Evolutionary conservation across 78 protist genomes (phyloP), one percentile per base, ranked within the genome.

Genomic region (Cyanophora paradoxa): DNA sequence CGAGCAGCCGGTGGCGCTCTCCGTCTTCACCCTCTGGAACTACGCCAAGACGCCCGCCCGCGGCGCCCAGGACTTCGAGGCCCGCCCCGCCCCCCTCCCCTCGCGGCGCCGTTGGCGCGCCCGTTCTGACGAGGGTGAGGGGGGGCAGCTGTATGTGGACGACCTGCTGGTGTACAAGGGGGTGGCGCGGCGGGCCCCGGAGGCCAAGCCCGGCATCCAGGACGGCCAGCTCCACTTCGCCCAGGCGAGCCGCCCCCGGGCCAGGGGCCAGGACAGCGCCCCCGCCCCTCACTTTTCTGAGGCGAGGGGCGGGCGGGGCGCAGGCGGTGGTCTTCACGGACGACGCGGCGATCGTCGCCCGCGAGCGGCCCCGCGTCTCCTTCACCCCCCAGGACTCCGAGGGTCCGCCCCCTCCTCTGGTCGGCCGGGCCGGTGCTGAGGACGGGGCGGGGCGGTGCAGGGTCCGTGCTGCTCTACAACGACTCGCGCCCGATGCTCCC

Each of bases 1-100:
- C 71, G 36, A 65, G n/a, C 54, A 11, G 71, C 71, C 71, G 28
- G 46, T 31, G 7, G 13, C 33, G 40, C 40, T 71, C 46, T 4
- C 31, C 1, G 6, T 8, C 17, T 5, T 84, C 39, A 74, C 37
- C 40, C 20, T 88, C n/a, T 88, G 88, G 88, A 88, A 88, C 72
- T 84, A 84, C 69, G 19, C 17, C 48, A 77, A 78, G 37, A 77
- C 77, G 11, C 79, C 82, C 10, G 0, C 37, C 2, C 61, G 86
- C 39, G 88, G 86, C n/a, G 82, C 40, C n/a, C n/a, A n/a, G n/a
- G n/a, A n/a, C n/a, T n/a, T n/a, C n/a, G n/a, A n/a, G n/a, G n/a
- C n/a, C n/a, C n/a, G n/a, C n/a, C 31, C n/a, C n/a, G n/a, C n/a
- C n/a, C n/a, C n/a, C n/a, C n/a, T n/a, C n/a, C n/a, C n/a, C n/a